A percentile compares a stretch with the other conserved stretches of the same genome.
Conservation (phyloP, 805 yeast genomes). For the Wickerhamiella occidentalis region DNA sequence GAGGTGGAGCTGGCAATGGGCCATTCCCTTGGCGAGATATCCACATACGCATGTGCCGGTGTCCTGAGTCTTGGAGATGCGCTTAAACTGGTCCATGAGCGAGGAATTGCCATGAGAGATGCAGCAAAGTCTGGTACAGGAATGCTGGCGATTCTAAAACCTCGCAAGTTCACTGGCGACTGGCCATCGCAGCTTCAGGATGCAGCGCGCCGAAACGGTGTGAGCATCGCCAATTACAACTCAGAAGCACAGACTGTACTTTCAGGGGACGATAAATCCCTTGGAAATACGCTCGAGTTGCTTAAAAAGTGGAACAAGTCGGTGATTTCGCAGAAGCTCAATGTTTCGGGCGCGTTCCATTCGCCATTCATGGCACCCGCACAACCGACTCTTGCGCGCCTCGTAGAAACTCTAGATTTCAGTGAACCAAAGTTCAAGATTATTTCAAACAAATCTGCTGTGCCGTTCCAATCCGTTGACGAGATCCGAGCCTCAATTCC, state of each 20-base stretch:
- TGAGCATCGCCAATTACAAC: slow-evolving; percentile 38
- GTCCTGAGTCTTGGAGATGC: slow-evolving; percentile 29
- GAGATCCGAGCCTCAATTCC: slow-evolving; percentile 23
- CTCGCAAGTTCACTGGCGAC: slow-evolving; percentile 10
- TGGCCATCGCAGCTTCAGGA: slow-evolving; percentile 13
- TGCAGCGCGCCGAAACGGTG: slow-evolving; percentile 16
- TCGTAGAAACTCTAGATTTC: slow-evolving; percentile 18
- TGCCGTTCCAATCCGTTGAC: slow-evolving; percentile 23
- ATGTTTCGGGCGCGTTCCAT: slow-evolving; percentile 44
- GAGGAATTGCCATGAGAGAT: slow-evolving; percentile 36
- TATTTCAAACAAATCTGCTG: slow-evolving; percentile 27
- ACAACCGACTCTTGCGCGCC: slow-evolving; percentile 26
- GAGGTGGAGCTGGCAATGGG: slow-evolving; percentile 27
- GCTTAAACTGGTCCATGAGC: slow-evolving; percentile 33
- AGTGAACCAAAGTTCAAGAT: slow-evolving; percentile 19
- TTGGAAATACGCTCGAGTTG: slow-evolving; percentile 24
- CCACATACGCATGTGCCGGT: slow-evolving; percentile 34
- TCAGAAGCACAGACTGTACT: slow-evolving; percentile 34
- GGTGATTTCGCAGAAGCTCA: slow-evolving; percentile 26
- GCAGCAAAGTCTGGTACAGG: slow-evolving; percentile 27
- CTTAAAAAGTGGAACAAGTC: slow-evolving; percentile 20
- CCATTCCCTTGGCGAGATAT: slow-evolving; percentile 42
- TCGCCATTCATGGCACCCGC: slow-evolving; percentile 31
- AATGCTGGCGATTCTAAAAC: slow-evolving; percentile 18
- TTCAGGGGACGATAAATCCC: slow-evolving; percentile 31